Evolutionary conservation across 2,329 filamentous ascomycete species (phyloP).

Genomic region (Domatiomyces globalis): DNA sequence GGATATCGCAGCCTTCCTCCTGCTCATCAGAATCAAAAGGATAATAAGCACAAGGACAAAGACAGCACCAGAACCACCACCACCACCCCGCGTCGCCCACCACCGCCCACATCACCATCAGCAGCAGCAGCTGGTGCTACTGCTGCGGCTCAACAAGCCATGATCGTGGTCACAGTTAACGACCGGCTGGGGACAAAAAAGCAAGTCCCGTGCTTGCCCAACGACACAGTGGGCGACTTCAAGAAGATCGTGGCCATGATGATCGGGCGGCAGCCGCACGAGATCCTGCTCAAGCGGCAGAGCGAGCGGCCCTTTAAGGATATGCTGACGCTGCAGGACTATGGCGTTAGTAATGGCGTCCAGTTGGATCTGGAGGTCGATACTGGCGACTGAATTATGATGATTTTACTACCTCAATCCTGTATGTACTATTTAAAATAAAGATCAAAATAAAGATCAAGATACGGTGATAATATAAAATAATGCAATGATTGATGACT

Average conservation of each 20-base stretch:
- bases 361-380: slow-evolving; percentile 38
- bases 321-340: slow-evolving; percentile 72
- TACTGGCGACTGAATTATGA: slow-evolving; percentile 28
- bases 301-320: slow-evolving; percentile 92
- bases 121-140: slow-evolving; percentile 10
- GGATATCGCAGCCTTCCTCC: no score
- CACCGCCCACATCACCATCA: no score
- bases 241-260: slow-evolving; percentile 83
- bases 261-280: slow-evolving; percentile 76
- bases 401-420: no score
- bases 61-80: slow-evolving; percentile 4
- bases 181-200: slow-evolving; percentile 94
- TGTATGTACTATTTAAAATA: no score
- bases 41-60: slow-evolving; percentile 14
- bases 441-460: no score
- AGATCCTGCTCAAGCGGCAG: slow-evolving; percentile 84
- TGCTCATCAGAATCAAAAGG: no score
- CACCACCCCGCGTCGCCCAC: not conserved
- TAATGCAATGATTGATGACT: no score
- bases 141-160: slow-evolving; percentile 48
- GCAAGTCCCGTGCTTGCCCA: slow-evolving; percentile 74
- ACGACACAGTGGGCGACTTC: slow-evolving; percentile 70
- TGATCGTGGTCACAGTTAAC: slow-evolving; percentile 91
- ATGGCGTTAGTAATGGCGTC: slow-evolving; percentile 85
- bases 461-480: no score